Base-by-base conservation (phyloP, 202 grass and related monocot genomes). In the Zizania palustris region DNA sequence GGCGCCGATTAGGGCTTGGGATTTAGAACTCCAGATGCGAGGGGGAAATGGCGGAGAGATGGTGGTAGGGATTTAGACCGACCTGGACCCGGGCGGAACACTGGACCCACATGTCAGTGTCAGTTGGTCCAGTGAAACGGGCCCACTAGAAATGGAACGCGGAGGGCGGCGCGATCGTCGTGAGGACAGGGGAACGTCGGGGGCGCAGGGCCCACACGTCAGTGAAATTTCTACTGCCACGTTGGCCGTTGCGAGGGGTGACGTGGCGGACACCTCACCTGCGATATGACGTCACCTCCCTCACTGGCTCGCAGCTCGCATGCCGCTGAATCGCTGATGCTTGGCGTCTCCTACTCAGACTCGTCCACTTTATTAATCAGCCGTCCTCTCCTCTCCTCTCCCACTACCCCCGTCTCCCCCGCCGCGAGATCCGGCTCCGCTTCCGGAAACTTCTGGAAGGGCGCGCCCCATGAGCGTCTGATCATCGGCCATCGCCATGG, bases 401-500 rank as follows among this genome's bases (percentile, higher is more conserved):
- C 28, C 16, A 55, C 51, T 20, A 5, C 28, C 39, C 14, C 73
- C 16, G 49, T 2, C 57, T 7, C 19, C 9, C 35, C 67, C 35
- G 60, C 75, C 46, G 49, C 65, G 71, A 80, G 76, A 76, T 71
- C 76, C 75, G 41, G 34, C 72, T 72, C 66, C 72, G 51, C 21
- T 60, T 53, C 42, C 12, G 60, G 79, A 61, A 61, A 67, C 43
- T 61, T 77, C 59, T 51, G 60, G 43, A 77, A 71, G 73, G 73
- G 73, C 34, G 12, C 69, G 63, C 16, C 19, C 56, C 71, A 74
- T 78, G 85, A 78, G 56, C 60, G 21, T 20, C 70, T 75, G 75
- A 67, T 55, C 51, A 54, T 41, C 78, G 45, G 73, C 49, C 58
- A 71, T 62, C 74, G 85, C 79, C 76, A 94, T 89, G 92, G 92